Percentiles rank a stretch among this genome's conserved stretches.
phyloP scores from a whole-genome alignment of 73 alveolate species.

The Blepharisma japonicum region DNA sequence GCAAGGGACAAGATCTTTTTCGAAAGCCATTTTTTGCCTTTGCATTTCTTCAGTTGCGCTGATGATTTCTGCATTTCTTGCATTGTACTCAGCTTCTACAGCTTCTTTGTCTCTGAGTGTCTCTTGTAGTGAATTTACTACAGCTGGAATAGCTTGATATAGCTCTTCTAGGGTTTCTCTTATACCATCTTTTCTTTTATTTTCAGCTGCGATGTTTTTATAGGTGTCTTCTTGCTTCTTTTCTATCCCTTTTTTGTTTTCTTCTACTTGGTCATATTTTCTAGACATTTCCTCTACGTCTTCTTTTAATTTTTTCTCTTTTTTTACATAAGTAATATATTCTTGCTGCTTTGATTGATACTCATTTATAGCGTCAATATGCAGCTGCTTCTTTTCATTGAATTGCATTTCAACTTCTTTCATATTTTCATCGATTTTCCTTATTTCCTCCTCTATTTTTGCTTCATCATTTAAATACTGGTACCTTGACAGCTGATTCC shows the following conservation, averaged over 20 bases:
- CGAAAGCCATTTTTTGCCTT: too few relatives aligned
- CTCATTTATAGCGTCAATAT: not conserved
- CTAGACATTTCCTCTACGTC: not conserved
- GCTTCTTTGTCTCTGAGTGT: not conserved
- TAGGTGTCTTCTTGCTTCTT: not conserved
- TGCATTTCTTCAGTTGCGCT: too few relatives aligned
- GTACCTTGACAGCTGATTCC: not conserved
- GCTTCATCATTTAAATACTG: not conserved
- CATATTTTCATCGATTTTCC: not conserved
- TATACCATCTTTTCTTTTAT: not conserved
- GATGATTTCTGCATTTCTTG: not conserved
- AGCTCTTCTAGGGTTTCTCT: not conserved
- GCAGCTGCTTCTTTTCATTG: not conserved
- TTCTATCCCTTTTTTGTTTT: not conserved
- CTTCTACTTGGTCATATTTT: not conserved
- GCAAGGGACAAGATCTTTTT: too few relatives aligned
- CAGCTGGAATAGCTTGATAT: not conserved
- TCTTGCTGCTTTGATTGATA: not conserved
- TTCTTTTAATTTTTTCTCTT: not conserved
- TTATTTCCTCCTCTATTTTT: not conserved
- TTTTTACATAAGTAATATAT: not conserved
- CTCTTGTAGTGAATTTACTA: not conserved
- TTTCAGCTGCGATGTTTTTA: not conserved
- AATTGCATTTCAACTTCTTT: constrained; percentile 34
- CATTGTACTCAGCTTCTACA: not conserved